Conservation (phyloP, 1,284 basidiomycete species). For the Tranzscheliella williamsii region DNA sequence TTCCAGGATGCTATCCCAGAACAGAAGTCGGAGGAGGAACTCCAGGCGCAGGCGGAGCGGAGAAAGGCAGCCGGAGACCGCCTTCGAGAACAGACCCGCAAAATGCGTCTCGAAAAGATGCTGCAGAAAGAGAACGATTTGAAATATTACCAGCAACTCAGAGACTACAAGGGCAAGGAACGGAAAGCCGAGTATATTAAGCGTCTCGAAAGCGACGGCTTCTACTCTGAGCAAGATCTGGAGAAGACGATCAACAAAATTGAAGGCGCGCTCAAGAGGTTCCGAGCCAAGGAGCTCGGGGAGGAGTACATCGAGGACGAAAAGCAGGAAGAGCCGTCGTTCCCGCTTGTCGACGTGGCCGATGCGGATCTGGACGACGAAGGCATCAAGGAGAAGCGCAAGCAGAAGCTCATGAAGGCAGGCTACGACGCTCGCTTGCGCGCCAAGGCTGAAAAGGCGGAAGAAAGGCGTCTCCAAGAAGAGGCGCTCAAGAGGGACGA, state of each 20-base stretch:
- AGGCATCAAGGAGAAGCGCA: conserved; percentile 88
- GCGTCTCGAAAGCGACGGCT: conserved; percentile 67
- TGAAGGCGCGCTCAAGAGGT: conserved; percentile 71
- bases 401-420: conserved; percentile 89
- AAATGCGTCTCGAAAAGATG: conserved; percentile 74
- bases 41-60: conserved; percentile 75
- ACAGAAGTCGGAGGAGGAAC: conserved; percentile 90
- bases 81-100: conserved; percentile 89
- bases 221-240: conserved; percentile 70
- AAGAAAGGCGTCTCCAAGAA: conserved; percentile 67
- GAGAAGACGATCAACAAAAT: conserved; percentile 79
- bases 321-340: conserved; percentile 75
- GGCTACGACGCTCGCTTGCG: conserved; percentile 89
- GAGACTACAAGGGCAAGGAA: conserved; percentile 71
- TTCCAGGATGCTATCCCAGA: conserved; percentile 65
- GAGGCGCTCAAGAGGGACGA: conserved; percentile 79
- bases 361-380: conserved; percentile 95
- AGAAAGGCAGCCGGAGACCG: conserved; percentile 81
- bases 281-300: conserved; percentile 73
- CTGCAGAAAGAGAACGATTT: conserved; percentile 81
- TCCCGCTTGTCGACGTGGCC: conserved; percentile 85
- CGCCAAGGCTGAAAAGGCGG: conserved; percentile 79
- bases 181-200: conserved; percentile 75
- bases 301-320: conserved; percentile 57
- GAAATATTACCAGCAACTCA: conserved; percentile 71